Conservation (phyloP, 1,284 basidiomycete genomes). For the Boletus hoseneyae region DNA sequence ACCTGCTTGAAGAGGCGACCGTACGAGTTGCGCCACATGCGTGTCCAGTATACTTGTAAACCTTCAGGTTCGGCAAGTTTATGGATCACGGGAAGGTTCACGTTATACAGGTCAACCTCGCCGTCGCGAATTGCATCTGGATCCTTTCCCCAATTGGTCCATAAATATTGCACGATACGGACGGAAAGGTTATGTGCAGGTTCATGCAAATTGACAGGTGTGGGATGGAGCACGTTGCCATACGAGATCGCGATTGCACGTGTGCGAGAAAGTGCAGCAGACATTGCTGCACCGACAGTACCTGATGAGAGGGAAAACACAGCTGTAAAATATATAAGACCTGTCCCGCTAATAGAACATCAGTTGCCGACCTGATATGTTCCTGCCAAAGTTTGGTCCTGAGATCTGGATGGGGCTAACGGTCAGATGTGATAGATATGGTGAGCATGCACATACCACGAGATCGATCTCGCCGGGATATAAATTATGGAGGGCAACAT, state of each 20-base stretch:
- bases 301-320: constrained; percentile 87
- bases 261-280: constrained; percentile 67
- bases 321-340: constrained; percentile 43
- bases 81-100: constrained; percentile 77
- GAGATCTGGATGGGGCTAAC: constrained; percentile 49
- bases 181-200: constrained; percentile 70
- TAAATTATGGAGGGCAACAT: constrained; percentile 85
- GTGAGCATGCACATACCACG: constrained; percentile 47
- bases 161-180: constrained; percentile 69
- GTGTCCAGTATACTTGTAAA: constrained; percentile 69
- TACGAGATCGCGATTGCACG: constrained; percentile 82
- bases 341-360: not conserved
- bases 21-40: constrained; percentile 75
- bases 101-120: constrained; percentile 76
- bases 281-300: constrained; percentile 86
- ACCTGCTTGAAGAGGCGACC: constrained; percentile 66
- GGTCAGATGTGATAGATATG: not conserved
- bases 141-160: constrained; percentile 78
- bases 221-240: constrained; percentile 74
- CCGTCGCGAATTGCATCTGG: constrained; percentile 51
- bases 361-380: constrained; percentile 61
- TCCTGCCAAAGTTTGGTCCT: constrained; percentile 76
- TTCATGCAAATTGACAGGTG: constrained; percentile 54
- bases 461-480: constrained; percentile 84
- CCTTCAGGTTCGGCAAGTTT: constrained; percentile 52